These are phyloP conservation scores for Fistulinella cinereoalba DNA, from an alignment of 1,284 basidiomycete species.

Conservation along the genomic window DNA sequence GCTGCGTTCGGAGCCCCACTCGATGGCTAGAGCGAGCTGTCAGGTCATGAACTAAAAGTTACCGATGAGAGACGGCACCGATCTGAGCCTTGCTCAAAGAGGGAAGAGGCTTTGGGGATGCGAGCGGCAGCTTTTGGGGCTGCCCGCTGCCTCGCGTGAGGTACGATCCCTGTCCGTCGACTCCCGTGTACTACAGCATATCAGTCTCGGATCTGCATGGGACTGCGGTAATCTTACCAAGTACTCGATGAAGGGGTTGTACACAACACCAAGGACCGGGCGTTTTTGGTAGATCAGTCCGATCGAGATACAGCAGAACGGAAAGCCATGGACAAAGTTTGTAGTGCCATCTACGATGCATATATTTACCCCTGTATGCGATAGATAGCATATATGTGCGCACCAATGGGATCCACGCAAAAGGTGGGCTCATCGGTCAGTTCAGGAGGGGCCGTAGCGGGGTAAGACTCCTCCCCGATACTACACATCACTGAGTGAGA, in stretches of 20 bases:
- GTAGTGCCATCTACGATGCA: conserved; percentile 79
- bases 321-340: conserved; percentile 92
- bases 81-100: conserved; percentile 82
- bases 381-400: conserved; percentile 29
- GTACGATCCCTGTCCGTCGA: conserved; percentile 79
- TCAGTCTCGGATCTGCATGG: not conserved
- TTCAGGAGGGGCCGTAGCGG: conserved; percentile 65
- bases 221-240: conserved; percentile 45
- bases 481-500: conserved; percentile 49
- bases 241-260: conserved; percentile 89
- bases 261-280: conserved; percentile 87
- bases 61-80: conserved; percentile 36
- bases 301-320: conserved; percentile 87
- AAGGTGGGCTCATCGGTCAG: conserved; percentile 88
- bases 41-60: not conserved
- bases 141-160: conserved; percentile 53
- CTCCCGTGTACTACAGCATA: conserved; percentile 68
- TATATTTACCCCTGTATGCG: not conserved
- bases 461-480: conserved; percentile 89
- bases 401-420: conserved; percentile 85
- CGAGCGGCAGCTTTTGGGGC: conserved; percentile 72
- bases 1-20: conserved; percentile 89
- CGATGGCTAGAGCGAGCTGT: conserved; percentile 56
- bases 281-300: conserved; percentile 81
- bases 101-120: conserved; percentile 62